phyloP scores from a whole-genome alignment of 371 early-diverging fungal species.

The Apophysomyces variabilis region DNA sequence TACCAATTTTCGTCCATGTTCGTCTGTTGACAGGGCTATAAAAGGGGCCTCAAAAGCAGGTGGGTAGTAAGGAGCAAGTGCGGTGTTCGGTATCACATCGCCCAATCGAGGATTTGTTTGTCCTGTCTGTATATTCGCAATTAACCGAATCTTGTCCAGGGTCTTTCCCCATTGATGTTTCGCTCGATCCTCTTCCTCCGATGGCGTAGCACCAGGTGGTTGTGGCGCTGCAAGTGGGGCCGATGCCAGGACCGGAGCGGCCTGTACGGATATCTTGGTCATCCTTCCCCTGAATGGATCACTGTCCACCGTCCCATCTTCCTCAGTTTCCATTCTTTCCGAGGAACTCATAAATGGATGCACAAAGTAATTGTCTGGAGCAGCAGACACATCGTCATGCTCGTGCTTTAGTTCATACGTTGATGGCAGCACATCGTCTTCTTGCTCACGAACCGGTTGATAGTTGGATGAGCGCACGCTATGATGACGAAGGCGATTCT shows the following conservation, averaged over 20 bases:
- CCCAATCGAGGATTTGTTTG: constrained; percentile 12
- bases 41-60: constrained; percentile 50
- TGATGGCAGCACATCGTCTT: constrained; percentile 40
- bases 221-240: constrained; percentile 12
- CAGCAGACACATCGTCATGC: constrained; percentile 12
- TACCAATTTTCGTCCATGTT: constrained; percentile 48
- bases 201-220: neutral
- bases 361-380: constrained; percentile 35
- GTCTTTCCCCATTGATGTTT: constrained; percentile 48
- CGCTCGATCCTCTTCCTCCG: constrained; percentile 18
- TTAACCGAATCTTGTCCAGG: constrained; percentile 39
- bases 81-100: constrained; percentile 11
- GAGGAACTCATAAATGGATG: constrained; percentile 32
- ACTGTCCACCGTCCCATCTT: neutral
- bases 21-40: constrained; percentile 46
- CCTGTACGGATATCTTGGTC: constrained; percentile 1
- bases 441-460: constrained; percentile 11
- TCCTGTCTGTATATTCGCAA: constrained; percentile 28
- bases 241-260: neutral
- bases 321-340: neutral
- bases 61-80: constrained; percentile 47
- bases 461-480: constrained; percentile 5
- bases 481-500: constrained; percentile 14
- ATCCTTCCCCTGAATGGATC: constrained; percentile 12
- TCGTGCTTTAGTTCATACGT: constrained; percentile 26